These are phyloP conservation scores for Catharanthus roseus DNA, from an alignment of 257 asterid species.

Conservation along the genomic window DNA sequence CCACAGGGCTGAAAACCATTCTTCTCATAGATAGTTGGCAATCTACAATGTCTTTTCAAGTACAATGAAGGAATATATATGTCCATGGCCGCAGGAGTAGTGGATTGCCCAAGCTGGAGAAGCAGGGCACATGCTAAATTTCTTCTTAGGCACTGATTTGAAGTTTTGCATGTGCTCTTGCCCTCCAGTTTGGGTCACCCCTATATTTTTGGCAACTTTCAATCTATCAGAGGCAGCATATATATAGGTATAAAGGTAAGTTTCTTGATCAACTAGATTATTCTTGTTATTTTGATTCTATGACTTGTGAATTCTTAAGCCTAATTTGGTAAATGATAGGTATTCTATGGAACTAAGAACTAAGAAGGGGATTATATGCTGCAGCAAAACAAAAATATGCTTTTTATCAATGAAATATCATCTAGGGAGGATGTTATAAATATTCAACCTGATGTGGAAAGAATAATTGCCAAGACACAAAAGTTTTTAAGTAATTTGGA, in stretches of 20 bases:
- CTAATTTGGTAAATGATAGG: no score
- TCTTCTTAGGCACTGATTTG: not conserved
- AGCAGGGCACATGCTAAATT: constrained; percentile 36
- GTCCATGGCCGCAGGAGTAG: not conserved
- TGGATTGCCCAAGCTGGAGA: constrained; percentile 29
- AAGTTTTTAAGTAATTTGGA: no score
- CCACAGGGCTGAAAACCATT: not conserved
- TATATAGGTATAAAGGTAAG: not conserved
- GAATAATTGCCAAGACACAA: not conserved
- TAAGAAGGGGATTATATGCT: no score
- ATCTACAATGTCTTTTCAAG: not conserved
- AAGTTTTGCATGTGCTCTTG: constrained; percentile 25
- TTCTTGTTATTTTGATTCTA: not conserved
- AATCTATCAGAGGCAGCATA: not conserved
- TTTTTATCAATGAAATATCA: no score
- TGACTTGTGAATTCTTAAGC: no score
- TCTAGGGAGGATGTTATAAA: no score
- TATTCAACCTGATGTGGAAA: no score
- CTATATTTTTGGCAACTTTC: constrained; percentile 7
- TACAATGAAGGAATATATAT: not conserved
- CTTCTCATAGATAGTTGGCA: not conserved
- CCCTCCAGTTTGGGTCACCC: constrained; percentile 21
- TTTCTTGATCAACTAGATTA: not conserved
- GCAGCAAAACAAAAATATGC: no score
- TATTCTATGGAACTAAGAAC: no score